Conservation (phyloP, 176 grass and related monocot genomes). For the Carex kokanica region DNA sequence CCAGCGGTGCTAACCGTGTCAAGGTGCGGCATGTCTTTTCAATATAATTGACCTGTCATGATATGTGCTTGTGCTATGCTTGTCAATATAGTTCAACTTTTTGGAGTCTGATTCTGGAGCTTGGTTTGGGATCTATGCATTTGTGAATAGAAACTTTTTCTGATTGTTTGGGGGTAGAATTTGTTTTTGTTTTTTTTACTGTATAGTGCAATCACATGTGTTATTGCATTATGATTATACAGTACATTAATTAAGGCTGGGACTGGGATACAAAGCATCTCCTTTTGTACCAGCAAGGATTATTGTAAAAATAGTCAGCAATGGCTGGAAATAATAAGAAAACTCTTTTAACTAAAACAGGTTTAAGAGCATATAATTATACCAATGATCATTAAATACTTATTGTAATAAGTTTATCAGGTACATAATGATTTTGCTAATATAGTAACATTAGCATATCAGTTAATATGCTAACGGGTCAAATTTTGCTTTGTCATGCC, state of each 20-base stretch:
- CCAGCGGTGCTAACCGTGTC: constrained; percentile 19
- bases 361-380: too few species aligned
- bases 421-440: too few species aligned
- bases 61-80: not conserved
- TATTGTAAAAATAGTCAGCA: not conserved
- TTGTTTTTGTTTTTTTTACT: not conserved
- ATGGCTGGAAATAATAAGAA: not conserved
- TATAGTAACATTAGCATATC: too few species aligned
- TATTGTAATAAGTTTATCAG: too few species aligned
- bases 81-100: not conserved
- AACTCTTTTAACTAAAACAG: too few species aligned
- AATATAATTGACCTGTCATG: not conserved
- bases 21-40: constrained; percentile 24
- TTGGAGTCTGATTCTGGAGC: not conserved
- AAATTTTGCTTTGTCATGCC: too few species aligned
- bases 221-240: not conserved
- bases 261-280: not conserved
- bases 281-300: not conserved
- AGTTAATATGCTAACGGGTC: too few species aligned
- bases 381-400: too few species aligned
- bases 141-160: not conserved
- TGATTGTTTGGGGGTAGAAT: not conserved
- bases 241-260: not conserved
- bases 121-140: not conserved
- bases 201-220: not conserved